Evolutionary conservation across 306 rosid species (phyloP).

Genomic region (Rosa chinensis): DNA sequence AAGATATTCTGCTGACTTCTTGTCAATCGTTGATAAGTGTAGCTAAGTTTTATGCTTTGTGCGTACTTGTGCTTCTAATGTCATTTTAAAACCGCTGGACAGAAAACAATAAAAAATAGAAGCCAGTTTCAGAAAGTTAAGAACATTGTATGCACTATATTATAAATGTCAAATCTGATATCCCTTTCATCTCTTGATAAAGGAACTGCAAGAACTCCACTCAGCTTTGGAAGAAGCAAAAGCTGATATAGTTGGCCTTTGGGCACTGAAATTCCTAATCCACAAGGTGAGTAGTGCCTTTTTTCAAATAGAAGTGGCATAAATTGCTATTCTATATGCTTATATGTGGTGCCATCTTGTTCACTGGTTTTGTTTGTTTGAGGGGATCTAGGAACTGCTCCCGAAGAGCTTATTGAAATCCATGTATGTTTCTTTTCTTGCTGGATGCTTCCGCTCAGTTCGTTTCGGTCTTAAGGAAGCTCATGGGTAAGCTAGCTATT

Average conservation of each 20-base stretch:
- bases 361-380: constrained; percentile 14
- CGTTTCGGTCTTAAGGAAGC: constrained; percentile 93
- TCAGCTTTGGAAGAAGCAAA: constrained; percentile 96
- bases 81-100: constrained; percentile 1
- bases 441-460: constrained; percentile 93
- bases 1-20: not conserved
- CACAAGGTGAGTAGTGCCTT: constrained; percentile 46
- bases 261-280: constrained; percentile 82
- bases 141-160: not conserved
- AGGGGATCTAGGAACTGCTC: constrained; percentile 61
- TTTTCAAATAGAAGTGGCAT: not conserved
- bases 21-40: not conserved
- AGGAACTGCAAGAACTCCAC: constrained; percentile 95
- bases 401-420: constrained; percentile 70
- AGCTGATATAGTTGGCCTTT: constrained; percentile 97
- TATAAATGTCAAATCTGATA: constrained; percentile 14
- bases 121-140: not conserved
- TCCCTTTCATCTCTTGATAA: constrained; percentile 32
- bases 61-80: not conserved
- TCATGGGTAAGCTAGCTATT: constrained; percentile 73
- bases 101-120: not conserved
- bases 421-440: constrained; percentile 93
- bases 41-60: not conserved
- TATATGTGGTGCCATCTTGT: not conserved
- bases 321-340: not conserved